Conservation (phyloP, 2,329 filamentous ascomycete species). For the Blumeria graminis region DNA sequence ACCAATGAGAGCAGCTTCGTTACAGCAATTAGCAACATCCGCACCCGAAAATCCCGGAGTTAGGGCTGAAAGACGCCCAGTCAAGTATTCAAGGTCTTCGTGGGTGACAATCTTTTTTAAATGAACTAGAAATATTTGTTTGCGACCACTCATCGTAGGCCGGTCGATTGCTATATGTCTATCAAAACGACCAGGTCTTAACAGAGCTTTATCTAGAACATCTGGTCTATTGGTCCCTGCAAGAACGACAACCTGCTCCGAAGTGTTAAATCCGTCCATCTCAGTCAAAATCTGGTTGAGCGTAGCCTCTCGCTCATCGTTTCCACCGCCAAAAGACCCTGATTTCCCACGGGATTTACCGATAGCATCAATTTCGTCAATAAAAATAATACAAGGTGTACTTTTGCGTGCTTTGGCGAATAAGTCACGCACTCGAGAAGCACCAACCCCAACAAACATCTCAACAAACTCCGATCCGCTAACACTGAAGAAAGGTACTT, state of each 20-base stretch:
- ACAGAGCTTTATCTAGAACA: slow-evolving; percentile 79
- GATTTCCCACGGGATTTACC: slow-evolving; percentile 71
- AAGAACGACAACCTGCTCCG: slow-evolving; percentile 86
- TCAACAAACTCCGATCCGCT: slow-evolving; percentile 98
- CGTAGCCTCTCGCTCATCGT: slow-evolving; percentile 90
- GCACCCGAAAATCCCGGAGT: slow-evolving; percentile 94
- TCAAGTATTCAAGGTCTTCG: slow-evolving; percentile 69
- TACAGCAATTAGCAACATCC: slow-evolving; percentile 95
- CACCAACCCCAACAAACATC: slow-evolving; percentile 98
- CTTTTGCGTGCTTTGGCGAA: slow-evolving; percentile 90
- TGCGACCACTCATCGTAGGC: slow-evolving; percentile 87
- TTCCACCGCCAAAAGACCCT: slow-evolving; percentile 59
- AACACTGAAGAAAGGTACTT: slow-evolving; percentile 93
- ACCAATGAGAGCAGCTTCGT: slow-evolving; percentile 93
- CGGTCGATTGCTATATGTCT: slow-evolving; percentile 86
- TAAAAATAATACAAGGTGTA: slow-evolving; percentile 96
- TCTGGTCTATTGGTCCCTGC: slow-evolving; percentile 93
- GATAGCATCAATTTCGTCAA: slow-evolving; percentile 97
- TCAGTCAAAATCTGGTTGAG: slow-evolving; percentile 97
- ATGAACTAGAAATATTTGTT: slow-evolving; percentile 91
- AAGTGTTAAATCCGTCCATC: slow-evolving; percentile 98
- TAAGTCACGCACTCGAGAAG: slow-evolving; percentile 80
- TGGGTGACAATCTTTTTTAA: slow-evolving; percentile 82
- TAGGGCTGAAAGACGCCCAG: slow-evolving; percentile 69
- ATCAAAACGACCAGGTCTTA: slow-evolving; percentile 93